Evolutionary conservation across 352 stramenopile genomes (phyloP), one percentile per base, ranked within the genome.

Genomic region (Globisporangium recalcitrans): DNA sequence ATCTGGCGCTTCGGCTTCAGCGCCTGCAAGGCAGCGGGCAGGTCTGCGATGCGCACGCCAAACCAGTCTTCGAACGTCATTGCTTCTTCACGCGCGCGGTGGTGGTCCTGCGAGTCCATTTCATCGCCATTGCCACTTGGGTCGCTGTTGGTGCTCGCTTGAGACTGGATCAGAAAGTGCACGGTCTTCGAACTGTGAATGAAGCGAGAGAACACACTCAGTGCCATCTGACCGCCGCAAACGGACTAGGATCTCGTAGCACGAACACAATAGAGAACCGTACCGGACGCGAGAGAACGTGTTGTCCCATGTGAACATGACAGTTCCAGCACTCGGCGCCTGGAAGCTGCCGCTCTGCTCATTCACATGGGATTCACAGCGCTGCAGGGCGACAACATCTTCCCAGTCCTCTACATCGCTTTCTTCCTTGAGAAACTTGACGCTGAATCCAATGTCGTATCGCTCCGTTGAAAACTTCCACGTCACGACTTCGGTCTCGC

Each of bases 21-120:
- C 16, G 40, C 58, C 36, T 63, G 71, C 34, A 88, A 52, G 1
- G 68, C 34, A 1, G 14, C 42, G 0, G 76, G 72, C 19, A 90
- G 62, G 6, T 68, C 71, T 6, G 75, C 69, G 46, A 88, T 84
- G 1, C 44, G 44, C 10, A 80, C 55, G 4, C 74, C 74, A 58
- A 90, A 90, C 80, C 80, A 90, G 40, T 87, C 59, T 56, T 85
- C 53, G 21, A 90, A 90, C 21, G 67, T 64, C 58, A 82, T 73
- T 16, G 73, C 55, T 24, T 86, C 61, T 51, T 88, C 71, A 22
- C 68, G 78, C 13, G 61, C 68, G 10, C 59, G 66, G 44, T 84
- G 69, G 1, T 62, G 38, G n/a, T 73, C 67, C 62, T 82, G 66
- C 0, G 64, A 47, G 21, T 75, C 69, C 64, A 70, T 71, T n/a